Percentiles rank a stretch among this genome's conserved stretches.
Conservation (phyloP, 2,329 filamentous ascomycete genomes). For the Fusarium humuli region DNA sequence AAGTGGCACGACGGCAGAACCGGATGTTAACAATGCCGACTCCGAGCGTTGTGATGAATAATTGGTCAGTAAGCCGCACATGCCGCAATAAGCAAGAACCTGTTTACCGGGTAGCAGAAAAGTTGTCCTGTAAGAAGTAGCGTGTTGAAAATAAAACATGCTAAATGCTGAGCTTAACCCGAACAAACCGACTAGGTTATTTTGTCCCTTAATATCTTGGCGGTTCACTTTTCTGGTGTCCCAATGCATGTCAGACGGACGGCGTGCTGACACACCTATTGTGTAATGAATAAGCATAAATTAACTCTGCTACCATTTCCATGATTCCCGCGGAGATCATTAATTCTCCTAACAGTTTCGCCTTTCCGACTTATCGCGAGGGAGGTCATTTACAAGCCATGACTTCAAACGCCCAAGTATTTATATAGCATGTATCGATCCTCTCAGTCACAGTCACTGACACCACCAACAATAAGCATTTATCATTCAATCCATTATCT, state of each 20-base stretch:
- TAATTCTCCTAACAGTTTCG: neutral
- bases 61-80: neutral
- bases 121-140: neutral
- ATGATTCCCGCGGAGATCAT: neutral
- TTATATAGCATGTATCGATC: neutral
- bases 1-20: neutral
- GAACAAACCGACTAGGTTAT: neutral
- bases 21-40: neutral
- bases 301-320: neutral
- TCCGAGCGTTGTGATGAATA: neutral
- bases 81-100: neutral
- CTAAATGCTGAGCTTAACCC: too few relatives aligned
- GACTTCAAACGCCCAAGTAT: neutral
- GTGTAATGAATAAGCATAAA: neutral
- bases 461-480: neutral
- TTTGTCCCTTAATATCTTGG: neutral
- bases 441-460: rapidly evolving
- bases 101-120: neutral
- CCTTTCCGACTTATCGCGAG: neutral
- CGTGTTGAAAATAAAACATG: neutral
- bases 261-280: neutral
- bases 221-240: neutral
- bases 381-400: neutral
- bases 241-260: neutral
- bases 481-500: neutral